Base-by-base conservation (phyloP, 2,329 filamentous ascomycete genomes). In the Pseudocercospora macadamiae region DNA sequence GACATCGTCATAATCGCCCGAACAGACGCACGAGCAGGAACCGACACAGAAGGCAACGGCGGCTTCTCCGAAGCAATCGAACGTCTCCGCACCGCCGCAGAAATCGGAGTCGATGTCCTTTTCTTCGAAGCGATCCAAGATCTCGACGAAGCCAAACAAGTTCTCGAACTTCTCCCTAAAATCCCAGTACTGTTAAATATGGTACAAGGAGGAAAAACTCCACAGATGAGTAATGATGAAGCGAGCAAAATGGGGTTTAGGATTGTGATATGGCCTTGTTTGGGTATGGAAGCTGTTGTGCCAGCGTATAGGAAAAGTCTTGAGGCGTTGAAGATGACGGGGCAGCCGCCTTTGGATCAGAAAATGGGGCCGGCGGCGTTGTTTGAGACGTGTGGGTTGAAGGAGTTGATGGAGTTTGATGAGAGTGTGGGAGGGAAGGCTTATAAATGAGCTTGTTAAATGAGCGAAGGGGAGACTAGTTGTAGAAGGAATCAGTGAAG, bases 1-100 rank as follows among this genome's bases (percentile, higher is more conserved):
- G 85, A 88, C 62, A 85, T 89, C 34, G 79, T 89, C 25, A 79
- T 89, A 55, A 88, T 89, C 57, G 86, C 85, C 1, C 78, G 86
- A 9, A 88, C 86, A 0, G 86, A 89, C 64, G 82, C 86, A 1
- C 72, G 86, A 3, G 83, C 85, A 60, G 69, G 69, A 1, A 63
- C 61, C 19, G 68, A 71, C 51, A 49, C 57, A 3, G 62, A 67
- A 26, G 66, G 66, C 2, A 74, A 76, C 0, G 75, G 79, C 4
- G 85, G 85, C 0, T 88, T 83, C 62, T 82, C 84, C 8, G 83
- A 82, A 64, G 81, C 83, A 2, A 70, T 86, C 7, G 64, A 65
- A 1, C 73, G 85, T 1, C 71, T 88, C 19, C 74, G 74, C 57
- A 76, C 73, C 1, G 85, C 86, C 0, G 73, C 80, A 0, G 76